phyloP scores from a whole-genome alignment of 1,284 basidiomycete species.

The Naganishia sp. region DNA sequence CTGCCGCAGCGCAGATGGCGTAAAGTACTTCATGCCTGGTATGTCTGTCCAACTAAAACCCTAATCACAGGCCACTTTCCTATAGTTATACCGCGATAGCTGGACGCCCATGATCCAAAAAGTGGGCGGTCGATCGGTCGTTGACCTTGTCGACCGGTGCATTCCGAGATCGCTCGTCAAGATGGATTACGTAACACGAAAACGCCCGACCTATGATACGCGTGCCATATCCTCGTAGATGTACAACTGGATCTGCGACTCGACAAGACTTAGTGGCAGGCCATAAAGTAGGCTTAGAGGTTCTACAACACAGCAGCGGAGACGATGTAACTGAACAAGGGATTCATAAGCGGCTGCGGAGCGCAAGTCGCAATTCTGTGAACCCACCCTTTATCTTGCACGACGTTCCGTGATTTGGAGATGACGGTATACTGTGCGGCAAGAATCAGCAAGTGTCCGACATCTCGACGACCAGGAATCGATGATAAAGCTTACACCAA shows the following conservation, averaged over 20 bases:
- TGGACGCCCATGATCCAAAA: constrained; percentile 13
- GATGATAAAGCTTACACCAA: constrained; percentile 44
- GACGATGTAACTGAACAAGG: constrained; percentile 38
- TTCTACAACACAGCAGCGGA: constrained; percentile 37
- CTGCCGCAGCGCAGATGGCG: constrained; percentile 4
- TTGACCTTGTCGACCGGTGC: neutral
- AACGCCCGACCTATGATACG: too few relatives aligned
- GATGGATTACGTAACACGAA: too few relatives aligned
- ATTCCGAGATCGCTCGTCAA: constrained; percentile 12
- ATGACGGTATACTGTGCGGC: constrained; percentile 47
- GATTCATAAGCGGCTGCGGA: neutral
- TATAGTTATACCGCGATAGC: neutral
- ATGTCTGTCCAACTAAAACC: too few relatives aligned
- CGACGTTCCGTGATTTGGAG: constrained; percentile 49
- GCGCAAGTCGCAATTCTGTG: neutral
- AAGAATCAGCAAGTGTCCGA: too few relatives aligned
- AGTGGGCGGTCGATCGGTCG: constrained; percentile 14
- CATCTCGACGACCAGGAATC: neutral
- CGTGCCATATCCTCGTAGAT: neutral
- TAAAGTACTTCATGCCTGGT: constrained; percentile 5
- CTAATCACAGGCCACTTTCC: neutral
- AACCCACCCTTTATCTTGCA: constrained; percentile 51
- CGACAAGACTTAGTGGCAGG: too few relatives aligned
- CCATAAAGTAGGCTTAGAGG: neutral
- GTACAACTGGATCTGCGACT: too few relatives aligned